Conservation (phyloP, 2,329 filamentous ascomycete genomes). For the Cladophialophora chaetospira region DNA sequence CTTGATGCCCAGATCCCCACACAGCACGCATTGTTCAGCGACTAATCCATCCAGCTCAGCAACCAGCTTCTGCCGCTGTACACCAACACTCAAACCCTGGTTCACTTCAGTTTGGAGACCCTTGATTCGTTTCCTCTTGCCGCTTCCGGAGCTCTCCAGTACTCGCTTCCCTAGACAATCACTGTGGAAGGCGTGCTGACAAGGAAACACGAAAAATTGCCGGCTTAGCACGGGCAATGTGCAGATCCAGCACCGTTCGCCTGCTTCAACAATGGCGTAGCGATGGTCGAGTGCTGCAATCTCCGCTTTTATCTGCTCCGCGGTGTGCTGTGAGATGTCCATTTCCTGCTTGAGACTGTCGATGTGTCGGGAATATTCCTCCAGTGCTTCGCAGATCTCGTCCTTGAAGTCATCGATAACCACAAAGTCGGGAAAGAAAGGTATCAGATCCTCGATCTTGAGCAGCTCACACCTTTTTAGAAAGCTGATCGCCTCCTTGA, state of each 20-base stretch:
- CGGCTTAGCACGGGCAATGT: constrained; percentile 80
- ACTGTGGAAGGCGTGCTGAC: constrained; percentile 95
- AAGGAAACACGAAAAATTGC: constrained; percentile 98
- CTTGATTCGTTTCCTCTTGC: constrained; percentile 75
- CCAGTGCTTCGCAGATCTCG: constrained; percentile 90
- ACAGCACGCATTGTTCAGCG: constrained; percentile 87
- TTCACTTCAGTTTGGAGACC: constrained; percentile 84
- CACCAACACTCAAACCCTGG: constrained; percentile 69
- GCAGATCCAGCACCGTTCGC: constrained; percentile 91
- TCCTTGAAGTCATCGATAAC: constrained; percentile 99
- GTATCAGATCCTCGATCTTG: constrained; percentile 93
- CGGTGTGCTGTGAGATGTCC: constrained; percentile 89
- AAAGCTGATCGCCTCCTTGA: constrained; percentile 92
- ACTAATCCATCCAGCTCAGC: constrained; percentile 90
- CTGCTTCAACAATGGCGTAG: constrained; percentile 95
- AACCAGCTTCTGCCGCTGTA: constrained; percentile 77
- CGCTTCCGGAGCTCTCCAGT: constrained; percentile 75
- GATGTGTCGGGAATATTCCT: constrained; percentile 90
- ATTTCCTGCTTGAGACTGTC: constrained; percentile 87
- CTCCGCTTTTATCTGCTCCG: constrained; percentile 85
- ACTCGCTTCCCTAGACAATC: constrained; percentile 89
- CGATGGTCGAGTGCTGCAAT: constrained; percentile 82
- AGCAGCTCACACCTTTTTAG: constrained; percentile 87
- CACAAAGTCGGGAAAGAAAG: constrained; percentile 98
- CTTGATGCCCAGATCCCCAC: constrained; percentile 92